These are phyloP conservation scores for Hypoxylon trugodes DNA, from an alignment of 495 filamentous ascomycete genomes.

Conservation along the genomic window DNA sequence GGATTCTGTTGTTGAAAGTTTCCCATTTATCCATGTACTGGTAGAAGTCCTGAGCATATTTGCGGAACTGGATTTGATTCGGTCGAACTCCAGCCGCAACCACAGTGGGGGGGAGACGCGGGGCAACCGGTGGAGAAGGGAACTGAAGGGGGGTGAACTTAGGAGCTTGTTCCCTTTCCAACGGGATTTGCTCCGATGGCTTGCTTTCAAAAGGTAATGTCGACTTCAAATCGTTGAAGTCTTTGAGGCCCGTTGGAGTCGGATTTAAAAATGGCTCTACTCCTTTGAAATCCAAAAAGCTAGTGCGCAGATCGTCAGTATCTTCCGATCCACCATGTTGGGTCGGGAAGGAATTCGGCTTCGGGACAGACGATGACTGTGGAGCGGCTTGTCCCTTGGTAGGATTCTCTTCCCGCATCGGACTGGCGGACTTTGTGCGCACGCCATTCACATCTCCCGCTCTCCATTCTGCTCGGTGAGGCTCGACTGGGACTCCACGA, in stretches of 20 bases:
- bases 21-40: conserved; percentile 76
- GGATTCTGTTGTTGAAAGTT: conserved; percentile 68
- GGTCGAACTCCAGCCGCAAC: conserved; percentile 49
- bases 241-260: conserved; percentile 62
- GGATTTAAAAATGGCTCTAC: conserved; percentile 69
- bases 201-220: conserved; percentile 78
- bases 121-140: conserved; percentile 69
- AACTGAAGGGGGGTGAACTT: conserved; percentile 58
- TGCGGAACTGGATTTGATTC: conserved; percentile 59
- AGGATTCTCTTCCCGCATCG: conserved; percentile 40
- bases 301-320: conserved; percentile 57
- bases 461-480: conserved; percentile 59
- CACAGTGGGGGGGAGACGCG: conserved; percentile 51
- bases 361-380: conserved; percentile 33
- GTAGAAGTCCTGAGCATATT: conserved; percentile 69
- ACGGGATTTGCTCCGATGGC: conserved; percentile 57
- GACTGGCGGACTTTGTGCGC: conserved; percentile 31
- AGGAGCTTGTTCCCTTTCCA: conserved; percentile 45
- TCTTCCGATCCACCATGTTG: conserved; percentile 52
- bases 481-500: conserved; percentile 57
- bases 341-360: conserved; percentile 38
- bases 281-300: conserved; percentile 71
- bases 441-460: conserved; percentile 50
- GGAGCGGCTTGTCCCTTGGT: conserved; percentile 31
- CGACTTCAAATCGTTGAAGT: conserved; percentile 70